A percentile compares a stretch with the other conserved stretches of the same genome.
These are phyloP conservation scores for Tetrahymena thermophila DNA, from an alignment of 73 alveolate species.

Conservation along the genomic window DNA sequence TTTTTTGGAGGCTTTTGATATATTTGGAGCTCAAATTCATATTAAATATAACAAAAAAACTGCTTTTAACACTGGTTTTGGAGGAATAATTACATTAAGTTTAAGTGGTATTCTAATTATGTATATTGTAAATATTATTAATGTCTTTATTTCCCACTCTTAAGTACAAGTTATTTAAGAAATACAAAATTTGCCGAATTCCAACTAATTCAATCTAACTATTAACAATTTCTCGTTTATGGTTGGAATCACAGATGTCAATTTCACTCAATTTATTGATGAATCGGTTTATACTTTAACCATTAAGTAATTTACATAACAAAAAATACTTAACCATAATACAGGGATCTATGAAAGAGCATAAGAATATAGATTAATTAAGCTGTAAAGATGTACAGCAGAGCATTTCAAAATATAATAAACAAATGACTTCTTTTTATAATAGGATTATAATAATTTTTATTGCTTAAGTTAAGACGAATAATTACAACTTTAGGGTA, in stretches of 20 bases:
- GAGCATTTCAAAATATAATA: too few species aligned
- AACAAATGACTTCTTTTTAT: too few species aligned
- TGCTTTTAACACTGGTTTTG: background rate
- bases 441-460: too few species aligned
- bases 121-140: background rate
- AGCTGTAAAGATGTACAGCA: background rate
- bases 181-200: background rate
- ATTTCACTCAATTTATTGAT: background rate
- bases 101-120: background rate
- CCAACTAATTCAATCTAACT: background rate
- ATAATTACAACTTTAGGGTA: background rate
- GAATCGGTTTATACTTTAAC: background rate
- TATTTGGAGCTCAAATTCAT: background rate
- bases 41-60: background rate
- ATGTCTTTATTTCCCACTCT: background rate
- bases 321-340: background rate
- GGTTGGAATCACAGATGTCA: background rate
- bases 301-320: too few species aligned
- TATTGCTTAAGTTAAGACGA: background rate
- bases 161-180: background rate
- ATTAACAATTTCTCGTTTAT: background rate
- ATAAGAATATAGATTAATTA: too few species aligned
- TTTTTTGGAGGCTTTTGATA: background rate
- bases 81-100: background rate
- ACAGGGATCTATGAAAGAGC: background rate